Evolutionary conservation across 768 basidiomycete species (phyloP), one percentile per base, ranked within the genome.

Genomic region (Xerocomellus chrysenteron): DNA sequence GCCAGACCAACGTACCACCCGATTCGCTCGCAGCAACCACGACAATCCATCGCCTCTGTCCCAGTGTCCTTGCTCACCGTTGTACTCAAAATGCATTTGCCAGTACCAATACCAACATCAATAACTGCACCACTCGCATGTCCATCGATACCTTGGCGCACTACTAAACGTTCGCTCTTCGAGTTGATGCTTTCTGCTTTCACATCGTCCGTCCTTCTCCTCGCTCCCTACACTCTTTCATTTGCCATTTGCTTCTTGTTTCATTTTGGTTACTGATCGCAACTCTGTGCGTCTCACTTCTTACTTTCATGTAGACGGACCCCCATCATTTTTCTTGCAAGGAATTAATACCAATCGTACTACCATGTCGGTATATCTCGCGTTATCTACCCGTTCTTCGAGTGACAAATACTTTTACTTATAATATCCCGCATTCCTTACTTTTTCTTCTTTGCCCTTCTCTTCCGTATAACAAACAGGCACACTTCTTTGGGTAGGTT

Each of bases 11-110:
- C 10, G 16, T 39, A 37, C n/a, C 21, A n/a, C 43, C 21, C 1
- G 19, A 41, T 41, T 39, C 37, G 3, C 24, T 42, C 44, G 14
- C 19, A 24, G 47, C 45, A 24, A 40, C 39, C 36, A 26, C 33
- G 10, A 49, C 39, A 26, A 26, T 35, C 28, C 19, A 36, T 54
- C 24, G 26, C 50, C 8, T 46, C 7, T 39, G 40, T 55, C 48
- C 37, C 24, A 46, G 30, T 43, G 10, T 54, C 40, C 33, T 40
- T 49, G 37, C 53, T 51, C 39, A 41, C 33, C 36, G 40, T 30
- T 66, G 65, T 68, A 67, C 54, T 56, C 56, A 17, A 54, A 52
- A 39, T 30, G 45, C 56, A 68, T 58, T 47, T 41, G 43, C 40
- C 52, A 45, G 2, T 21, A 21, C 21, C 21, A 21, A 50, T 47